Conservation (phyloP, 1,284 basidiomycete species). For the Vanrija sp. region DNA sequence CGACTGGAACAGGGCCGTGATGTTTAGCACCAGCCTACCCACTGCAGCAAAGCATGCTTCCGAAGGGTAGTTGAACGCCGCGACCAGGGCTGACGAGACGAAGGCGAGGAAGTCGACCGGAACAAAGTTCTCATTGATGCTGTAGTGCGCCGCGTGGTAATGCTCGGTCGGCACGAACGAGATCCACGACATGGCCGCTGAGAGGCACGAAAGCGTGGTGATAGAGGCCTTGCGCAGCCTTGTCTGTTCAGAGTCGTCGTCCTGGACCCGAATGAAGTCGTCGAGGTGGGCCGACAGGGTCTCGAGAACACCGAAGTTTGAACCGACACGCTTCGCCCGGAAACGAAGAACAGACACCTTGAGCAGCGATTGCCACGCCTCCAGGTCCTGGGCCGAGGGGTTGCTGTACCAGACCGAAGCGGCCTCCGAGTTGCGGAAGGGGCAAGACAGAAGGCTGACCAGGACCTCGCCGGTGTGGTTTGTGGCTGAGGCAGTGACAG, state of each 20-base stretch:
- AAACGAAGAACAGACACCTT: conserved; percentile 33
- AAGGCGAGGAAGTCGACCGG: conserved; percentile 38
- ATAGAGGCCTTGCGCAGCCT: conserved; percentile 18
- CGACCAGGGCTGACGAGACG: conserved; percentile 23
- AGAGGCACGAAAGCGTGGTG: conserved; percentile 39
- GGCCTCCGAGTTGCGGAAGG: conserved; percentile 30
- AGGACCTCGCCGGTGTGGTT: conserved; percentile 43
- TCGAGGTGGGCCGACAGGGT: conserved; percentile 35
- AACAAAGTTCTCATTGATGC: conserved; percentile 35
- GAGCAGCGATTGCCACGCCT: conserved; percentile 32
- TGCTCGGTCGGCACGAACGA: conserved; percentile 23
- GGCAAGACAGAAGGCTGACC: conserved; percentile 35
- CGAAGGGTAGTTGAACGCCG: conserved; percentile 19
- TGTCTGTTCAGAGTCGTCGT: conserved; percentile 1
- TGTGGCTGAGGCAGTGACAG: conserved; percentile 18
- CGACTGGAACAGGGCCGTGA: conserved; percentile 9
- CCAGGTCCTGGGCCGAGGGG: conserved; percentile 22
- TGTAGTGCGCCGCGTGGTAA: conserved; percentile 27
- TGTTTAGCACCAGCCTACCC: conserved; percentile 17
- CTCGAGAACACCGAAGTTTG: conserved; percentile 42
- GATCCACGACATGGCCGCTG: conserved; percentile 25
- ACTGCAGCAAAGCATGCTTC: neutral
- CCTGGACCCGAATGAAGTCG: conserved; percentile 24
- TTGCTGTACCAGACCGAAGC: conserved; percentile 34
- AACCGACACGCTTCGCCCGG: conserved; percentile 34